phyloP scores from a whole-genome alignment of 768 basidiomycete genomes.

The Botryobasidium botryosum region DNA sequence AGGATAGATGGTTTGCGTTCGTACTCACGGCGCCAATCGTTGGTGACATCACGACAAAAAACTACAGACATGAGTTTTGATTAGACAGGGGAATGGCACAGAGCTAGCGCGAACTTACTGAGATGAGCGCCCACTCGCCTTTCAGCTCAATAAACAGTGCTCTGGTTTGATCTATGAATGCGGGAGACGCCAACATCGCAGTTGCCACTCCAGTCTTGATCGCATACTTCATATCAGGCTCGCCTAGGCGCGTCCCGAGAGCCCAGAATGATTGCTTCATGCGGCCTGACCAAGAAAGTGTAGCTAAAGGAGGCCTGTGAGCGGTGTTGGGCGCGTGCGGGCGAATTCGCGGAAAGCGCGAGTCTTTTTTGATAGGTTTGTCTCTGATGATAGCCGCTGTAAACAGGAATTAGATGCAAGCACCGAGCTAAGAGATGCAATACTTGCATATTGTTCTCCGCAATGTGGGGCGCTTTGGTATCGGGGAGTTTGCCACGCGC shows the following conservation, averaged over 20 bases:
- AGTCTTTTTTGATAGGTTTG: too few relatives aligned
- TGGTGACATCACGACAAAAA: slow-evolving; percentile 81
- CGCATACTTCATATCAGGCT: slow-evolving; percentile 71
- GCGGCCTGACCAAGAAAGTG: slow-evolving; percentile 42
- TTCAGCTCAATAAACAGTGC: slow-evolving; percentile 63
- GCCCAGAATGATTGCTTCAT: slow-evolving; percentile 59
- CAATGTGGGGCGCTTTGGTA: too few relatives aligned
- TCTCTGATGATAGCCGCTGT: too few relatives aligned
- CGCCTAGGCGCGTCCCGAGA: slow-evolving; percentile 41
- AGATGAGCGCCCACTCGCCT: slow-evolving; percentile 94
- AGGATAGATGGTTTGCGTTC: neutral
- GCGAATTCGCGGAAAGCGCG: slow-evolving; percentile 67
- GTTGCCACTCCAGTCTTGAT: slow-evolving; percentile 49
- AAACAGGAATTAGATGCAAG: too few relatives aligned
- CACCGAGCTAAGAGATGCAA: too few relatives aligned
- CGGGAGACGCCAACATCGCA: slow-evolving; percentile 65
- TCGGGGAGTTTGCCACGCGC: too few relatives aligned
- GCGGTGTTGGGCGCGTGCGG: slow-evolving; percentile 78
- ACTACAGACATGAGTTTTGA: too few relatives aligned
- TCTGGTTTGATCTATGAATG: slow-evolving; percentile 67
- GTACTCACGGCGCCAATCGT: slow-evolving; percentile 66
- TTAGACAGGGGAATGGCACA: too few relatives aligned
- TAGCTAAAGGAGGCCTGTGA: slow-evolving; percentile 50
- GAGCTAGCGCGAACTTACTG: slow-evolving; percentile 32
- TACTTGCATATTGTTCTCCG: too few relatives aligned